These are phyloP conservation scores for thale cress (Arabidopsis thaliana) DNA, from an alignment of 345 rosid genomes.

Conservation along the genomic window DNA sequence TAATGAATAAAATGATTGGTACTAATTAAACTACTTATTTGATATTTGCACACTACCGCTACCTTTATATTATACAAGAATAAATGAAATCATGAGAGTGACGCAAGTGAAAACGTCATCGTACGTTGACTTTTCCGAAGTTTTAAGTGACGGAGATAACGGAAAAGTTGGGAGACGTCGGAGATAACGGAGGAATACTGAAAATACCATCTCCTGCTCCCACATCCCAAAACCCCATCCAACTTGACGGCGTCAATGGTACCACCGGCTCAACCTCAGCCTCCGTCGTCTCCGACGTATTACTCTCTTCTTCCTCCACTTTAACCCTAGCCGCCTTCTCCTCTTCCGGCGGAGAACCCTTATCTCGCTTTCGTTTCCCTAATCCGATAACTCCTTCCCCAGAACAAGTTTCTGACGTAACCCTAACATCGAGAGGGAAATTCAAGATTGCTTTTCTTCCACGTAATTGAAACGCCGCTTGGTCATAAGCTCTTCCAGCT, in stretches of 20 bases:
- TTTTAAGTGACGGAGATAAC: slow-evolving; percentile 45
- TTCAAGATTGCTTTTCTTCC: slow-evolving; percentile 91
- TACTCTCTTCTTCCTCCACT: slow-evolving; percentile 52
- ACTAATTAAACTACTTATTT: slow-evolving; percentile 32
- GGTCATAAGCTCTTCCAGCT: slow-evolving; percentile 91
- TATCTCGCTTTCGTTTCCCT: slow-evolving; percentile 41
- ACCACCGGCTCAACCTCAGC: slow-evolving; percentile 31
- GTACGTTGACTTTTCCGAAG: slow-evolving; percentile 35
- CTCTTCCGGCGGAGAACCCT: slow-evolving; percentile 16
- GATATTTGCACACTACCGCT: slow-evolving; percentile 43
- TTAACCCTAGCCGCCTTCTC: slow-evolving; percentile 35
- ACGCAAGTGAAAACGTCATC: slow-evolving; percentile 45
- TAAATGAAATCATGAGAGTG: slow-evolving; percentile 30
- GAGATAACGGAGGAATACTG: slow-evolving; percentile 82
- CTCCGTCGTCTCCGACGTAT: slow-evolving; percentile 35
- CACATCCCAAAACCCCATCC: slow-evolving; percentile 84
- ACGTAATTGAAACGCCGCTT: slow-evolving; percentile 80
- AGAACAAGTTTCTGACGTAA: slow-evolving; percentile 22
- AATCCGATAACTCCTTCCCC: slow-evolving; percentile 21
- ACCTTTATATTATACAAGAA: not conserved
- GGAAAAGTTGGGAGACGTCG: slow-evolving; percentile 68
- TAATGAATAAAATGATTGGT: slow-evolving; percentile 41
- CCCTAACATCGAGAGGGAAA: slow-evolving; percentile 80
- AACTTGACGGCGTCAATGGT: slow-evolving; percentile 92
- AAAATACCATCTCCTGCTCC: slow-evolving; percentile 75